Base-by-base conservation (phyloP, 139 green algal species). In the Coelastrella sp. region DNA sequence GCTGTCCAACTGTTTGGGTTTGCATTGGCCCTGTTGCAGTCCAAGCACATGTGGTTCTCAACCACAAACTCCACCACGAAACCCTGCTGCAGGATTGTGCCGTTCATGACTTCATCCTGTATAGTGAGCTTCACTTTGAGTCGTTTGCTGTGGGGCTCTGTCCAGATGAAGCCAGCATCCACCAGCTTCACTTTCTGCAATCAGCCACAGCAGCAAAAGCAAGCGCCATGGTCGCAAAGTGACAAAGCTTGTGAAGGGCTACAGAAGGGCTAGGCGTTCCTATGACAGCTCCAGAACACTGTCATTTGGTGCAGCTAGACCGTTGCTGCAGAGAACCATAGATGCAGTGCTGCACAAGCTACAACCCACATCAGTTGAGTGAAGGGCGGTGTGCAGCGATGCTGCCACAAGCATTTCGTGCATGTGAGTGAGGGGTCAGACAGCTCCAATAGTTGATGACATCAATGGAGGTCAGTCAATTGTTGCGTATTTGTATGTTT, bases 111-210 rank as follows among this genome's bases (percentile, higher is more conserved):
- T 92, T 99, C 98, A 8, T 94, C 97, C 91, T 99, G 96, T 3
- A 99, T 94, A 16, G 98, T 99, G 75, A 99, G 91, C 95, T 99
- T 99, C 11, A 97, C 93, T 92, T 99, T 99, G 11, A 99, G 92
- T 20, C 98, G 94, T 91, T 98, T 98, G 47, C 94, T 98, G 94
- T 99, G 98, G 4, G 98, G 98, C 95, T 99, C 98, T 20, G 98
- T 99, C 98, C 98, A 99, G 23, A 99, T 97, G 93, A 99, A 99
- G 2, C 96, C 96, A n/a, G 98, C 98, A 87, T 99, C 98, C 66
- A 99, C 95, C 11, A 99, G 97, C 94, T 99, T 99, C 7, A 99
- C 97, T 93, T 98, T 93, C 75, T 86, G 16, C 74, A 89, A 58
- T n/a, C 20, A 80, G 7, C 7, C 61, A 68, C 61, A 68, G 61